These are phyloP conservation scores for Blastocystis sp. DNA, from an alignment of 352 stramenopile species.

Conservation along the genomic window DNA sequence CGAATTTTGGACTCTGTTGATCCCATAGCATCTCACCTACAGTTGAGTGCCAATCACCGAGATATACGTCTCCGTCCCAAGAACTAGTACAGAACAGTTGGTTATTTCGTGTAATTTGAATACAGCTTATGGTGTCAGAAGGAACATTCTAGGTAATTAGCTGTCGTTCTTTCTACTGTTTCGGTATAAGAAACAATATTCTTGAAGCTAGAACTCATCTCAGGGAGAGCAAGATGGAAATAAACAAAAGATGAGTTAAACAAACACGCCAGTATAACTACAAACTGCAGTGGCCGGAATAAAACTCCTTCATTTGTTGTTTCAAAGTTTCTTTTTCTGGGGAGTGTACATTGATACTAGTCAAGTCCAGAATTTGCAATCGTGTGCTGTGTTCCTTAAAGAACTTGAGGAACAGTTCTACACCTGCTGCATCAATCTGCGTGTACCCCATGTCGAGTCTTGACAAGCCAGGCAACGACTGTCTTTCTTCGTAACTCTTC, in stretches of 20 bases:
- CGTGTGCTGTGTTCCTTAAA: conserved; percentile 8
- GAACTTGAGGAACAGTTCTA: conserved; percentile 28
- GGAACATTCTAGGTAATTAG: conserved; percentile 7
- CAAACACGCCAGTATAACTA: background rate
- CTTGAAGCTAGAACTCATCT: background rate
- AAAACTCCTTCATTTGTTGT: conserved; percentile 4
- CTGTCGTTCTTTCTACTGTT: background rate
- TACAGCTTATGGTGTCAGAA: conserved; percentile 12
- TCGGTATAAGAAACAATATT: background rate
- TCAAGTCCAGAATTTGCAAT: background rate
- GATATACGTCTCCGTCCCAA: conserved; percentile 40
- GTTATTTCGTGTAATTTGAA: conserved; percentile 5
- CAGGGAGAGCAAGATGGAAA: background rate
- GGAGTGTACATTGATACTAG: conserved; percentile 2
- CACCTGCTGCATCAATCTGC: background rate
- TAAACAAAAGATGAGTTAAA: background rate
- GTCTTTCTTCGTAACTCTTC: background rate
- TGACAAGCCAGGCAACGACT: background rate
- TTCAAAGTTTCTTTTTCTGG: background rate
- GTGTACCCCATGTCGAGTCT: conserved; percentile 22
- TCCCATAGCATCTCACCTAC: conserved; percentile 18
- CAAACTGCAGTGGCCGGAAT: background rate
- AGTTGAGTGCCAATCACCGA: background rate
- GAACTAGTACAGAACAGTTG: background rate
- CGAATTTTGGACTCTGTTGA: background rate